Evolutionary conservation across 208 protist species (phyloP), one percentile per base, ranked within the genome.

Genomic region (Leishmania tarentolae): DNA sequence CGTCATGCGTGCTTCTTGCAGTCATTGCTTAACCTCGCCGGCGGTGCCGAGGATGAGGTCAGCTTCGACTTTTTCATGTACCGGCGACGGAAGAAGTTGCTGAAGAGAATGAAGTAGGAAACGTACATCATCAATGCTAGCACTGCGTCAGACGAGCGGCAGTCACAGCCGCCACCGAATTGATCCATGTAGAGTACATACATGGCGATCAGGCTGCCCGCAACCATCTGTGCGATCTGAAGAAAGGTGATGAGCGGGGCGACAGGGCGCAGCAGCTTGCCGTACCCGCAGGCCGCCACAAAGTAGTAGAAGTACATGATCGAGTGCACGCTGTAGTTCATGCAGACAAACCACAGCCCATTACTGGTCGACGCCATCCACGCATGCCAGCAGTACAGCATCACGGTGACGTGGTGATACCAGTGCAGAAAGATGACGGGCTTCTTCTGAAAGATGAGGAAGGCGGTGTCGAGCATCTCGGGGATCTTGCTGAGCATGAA

Each of bases 281-380:
- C 74, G 68, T 81, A 47, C 21, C 89, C 88, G 28, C 80, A 86
- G 5, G 88, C 87, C 52, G 80, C 79, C 35, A 97, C n/a, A 61
- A 92, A 92, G 87, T 98, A 99, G 86, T 98, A 99, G 15, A 90
- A 90, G 86, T 99, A 99, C 96, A 98, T 98, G 85, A 98, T 82
- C 15, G 93, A 77, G 89, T 98, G 97, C n/a, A 98, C 96, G 8
- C 73, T 77, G 82, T 91, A 95, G 85, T 99, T 99, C 94, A 98
- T 98, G 13, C 85, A 74, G 28, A 87, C 88, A 75, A 97, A 98
- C 85, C 90, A 96, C 40, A 96, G 40, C 11, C 92, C 92, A 78
- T 78, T 83, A 40, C 78, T 78, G 13, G 87, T 89, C 0, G 77
- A 37, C 2, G 71, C 46, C 24, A 81, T 53, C 35, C 87, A 93